A percentile compares a stretch with the other conserved stretches of the same genome.
Conservation (phyloP, 2,329 filamentous ascomycete species). For the Mariannaea sp. region DNA sequence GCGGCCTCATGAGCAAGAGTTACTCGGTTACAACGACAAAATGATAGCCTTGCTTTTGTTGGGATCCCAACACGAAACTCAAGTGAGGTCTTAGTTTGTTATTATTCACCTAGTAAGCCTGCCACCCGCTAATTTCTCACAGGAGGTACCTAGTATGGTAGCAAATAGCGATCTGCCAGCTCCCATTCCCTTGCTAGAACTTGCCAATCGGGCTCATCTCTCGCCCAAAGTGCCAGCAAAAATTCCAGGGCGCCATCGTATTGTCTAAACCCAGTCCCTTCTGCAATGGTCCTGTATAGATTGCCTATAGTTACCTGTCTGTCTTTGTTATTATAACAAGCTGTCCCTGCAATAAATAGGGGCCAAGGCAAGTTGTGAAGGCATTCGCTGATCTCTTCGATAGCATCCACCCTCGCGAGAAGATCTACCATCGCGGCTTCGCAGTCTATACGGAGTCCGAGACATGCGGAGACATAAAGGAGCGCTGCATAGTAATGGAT, state of each 20-base stretch:
- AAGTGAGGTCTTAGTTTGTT: too few species aligned
- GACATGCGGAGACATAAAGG: background rate
- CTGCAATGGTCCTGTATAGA: background rate
- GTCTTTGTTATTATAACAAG: conserved; percentile 28
- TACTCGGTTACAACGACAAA: too few species aligned
- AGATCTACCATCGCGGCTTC: background rate
- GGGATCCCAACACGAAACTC: too few species aligned
- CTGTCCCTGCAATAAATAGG: conserved; percentile 37
- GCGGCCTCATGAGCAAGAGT: too few species aligned
- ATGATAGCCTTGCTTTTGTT: too few species aligned
- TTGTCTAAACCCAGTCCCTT: conserved; percentile 8
- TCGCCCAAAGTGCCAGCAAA: conserved; percentile 35
- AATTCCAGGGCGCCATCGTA: conserved; percentile 7
- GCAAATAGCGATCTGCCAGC: too few species aligned
- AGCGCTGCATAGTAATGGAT: background rate
- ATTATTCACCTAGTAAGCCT: too few species aligned
- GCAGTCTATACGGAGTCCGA: background rate
- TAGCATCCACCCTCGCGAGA: conserved; percentile 9
- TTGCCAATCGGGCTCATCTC: conserved; percentile 34
- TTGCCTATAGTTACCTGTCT: background rate
- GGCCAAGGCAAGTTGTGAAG: conserved; percentile 41
- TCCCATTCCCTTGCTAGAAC: conserved; percentile 28
- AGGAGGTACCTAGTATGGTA: too few species aligned
- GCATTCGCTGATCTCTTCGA: conserved; percentile 33
- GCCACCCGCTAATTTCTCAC: too few species aligned